phyloP scores from a whole-genome alignment of 1,284 basidiomycete species.

The Leccinum angustisporum region DNA sequence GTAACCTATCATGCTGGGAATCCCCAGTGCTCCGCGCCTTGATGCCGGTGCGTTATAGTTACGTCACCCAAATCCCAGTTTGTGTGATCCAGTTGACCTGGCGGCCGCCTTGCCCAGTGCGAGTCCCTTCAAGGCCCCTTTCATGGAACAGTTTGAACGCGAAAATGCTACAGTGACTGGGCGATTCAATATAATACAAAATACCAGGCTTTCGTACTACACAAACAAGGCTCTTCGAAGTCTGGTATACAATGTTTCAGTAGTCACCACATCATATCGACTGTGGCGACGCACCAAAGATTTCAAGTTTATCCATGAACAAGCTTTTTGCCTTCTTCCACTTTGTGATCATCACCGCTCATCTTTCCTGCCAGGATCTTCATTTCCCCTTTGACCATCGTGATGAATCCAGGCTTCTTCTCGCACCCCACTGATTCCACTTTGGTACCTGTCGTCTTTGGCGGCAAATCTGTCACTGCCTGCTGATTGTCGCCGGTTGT shows the following conservation, averaged over 20 bases:
- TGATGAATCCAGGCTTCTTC: conserved; percentile 39
- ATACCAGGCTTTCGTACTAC: conserved; percentile 6
- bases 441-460: background rate
- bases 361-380: conserved; percentile 46
- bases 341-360: conserved; percentile 41
- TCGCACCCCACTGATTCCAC: conserved; percentile 20
- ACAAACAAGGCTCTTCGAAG: background rate
- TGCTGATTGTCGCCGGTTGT: background rate
- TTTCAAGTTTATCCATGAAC: conserved; percentile 28
- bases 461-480: background rate
- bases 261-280: background rate
- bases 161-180: background rate
- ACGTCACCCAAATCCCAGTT: background rate
- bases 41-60: background rate
- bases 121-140: background rate
- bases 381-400: conserved; percentile 46
- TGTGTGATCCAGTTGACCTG: background rate
- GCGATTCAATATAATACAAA: conserved; percentile 5
- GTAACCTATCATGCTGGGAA: background rate
- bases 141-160: background rate
- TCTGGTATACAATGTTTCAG: conserved; percentile 8
- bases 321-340: conserved; percentile 40
- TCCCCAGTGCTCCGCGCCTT: background rate
- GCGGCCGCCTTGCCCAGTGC: background rate
- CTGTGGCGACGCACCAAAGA: background rate